Conservation (phyloP, 495 filamentous ascomycete genomes). For the Penicillium turbatum region DNA sequence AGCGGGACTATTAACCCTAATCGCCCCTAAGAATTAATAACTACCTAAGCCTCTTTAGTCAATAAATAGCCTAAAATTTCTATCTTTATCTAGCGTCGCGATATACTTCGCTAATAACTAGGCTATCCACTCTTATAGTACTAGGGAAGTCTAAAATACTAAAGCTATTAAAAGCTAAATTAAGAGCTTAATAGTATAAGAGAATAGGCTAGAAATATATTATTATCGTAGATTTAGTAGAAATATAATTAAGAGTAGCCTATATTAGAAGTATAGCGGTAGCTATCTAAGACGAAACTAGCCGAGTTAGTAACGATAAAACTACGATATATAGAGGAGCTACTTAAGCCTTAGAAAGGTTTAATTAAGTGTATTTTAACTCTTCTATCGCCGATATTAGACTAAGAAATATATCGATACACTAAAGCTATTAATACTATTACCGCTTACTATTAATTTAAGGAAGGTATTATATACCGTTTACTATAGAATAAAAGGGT, state of each 20-base stretch:
- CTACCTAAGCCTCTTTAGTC: too few relatives aligned
- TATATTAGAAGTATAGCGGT: constrained; percentile 21
- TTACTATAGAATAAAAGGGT: constrained; percentile 21
- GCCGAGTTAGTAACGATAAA: constrained; percentile 10
- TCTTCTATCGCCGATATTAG: constrained; percentile 25
- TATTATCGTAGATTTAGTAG: constrained; percentile 27
- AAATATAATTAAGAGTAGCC: constrained; percentile 26
- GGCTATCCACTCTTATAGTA: constrained; percentile 17
- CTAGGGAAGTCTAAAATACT: constrained; percentile 21
- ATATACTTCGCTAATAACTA: constrained; percentile 18
- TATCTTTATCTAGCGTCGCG: constrained; percentile 18
- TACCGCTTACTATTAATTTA: constrained; percentile 30
- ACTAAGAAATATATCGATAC: constrained; percentile 26
- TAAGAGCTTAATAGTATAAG: constrained; percentile 20
- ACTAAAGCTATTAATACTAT: constrained; percentile 32
- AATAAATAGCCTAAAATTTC: constrained; percentile 15
- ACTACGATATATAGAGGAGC: constrained; percentile 17
- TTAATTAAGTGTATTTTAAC: constrained; percentile 29
- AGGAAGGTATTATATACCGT: constrained; percentile 26
- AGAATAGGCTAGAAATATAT: constrained; percentile 21
- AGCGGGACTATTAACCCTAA: too few relatives aligned
- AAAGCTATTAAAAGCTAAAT: constrained; percentile 24
- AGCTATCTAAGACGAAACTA: constrained; percentile 22
- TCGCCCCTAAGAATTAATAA: too few relatives aligned
- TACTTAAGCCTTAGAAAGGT: constrained; percentile 23